Conservation (phyloP, 345 rosid genomes). For the Citrus trifoliata region DNA sequence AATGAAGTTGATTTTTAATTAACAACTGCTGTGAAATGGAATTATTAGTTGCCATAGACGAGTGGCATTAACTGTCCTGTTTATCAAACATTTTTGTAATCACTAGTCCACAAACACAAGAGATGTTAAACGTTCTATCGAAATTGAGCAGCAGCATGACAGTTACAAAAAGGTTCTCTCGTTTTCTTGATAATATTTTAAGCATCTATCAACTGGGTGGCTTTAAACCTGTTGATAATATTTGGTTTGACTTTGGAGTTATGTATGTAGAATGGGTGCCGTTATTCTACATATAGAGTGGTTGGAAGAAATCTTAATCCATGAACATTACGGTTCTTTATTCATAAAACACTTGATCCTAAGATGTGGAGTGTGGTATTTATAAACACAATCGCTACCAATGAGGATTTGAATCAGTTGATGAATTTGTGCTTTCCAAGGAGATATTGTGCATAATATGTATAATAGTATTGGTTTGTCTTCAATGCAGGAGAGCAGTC, state of each 20-base stretch:
- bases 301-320: background rate
- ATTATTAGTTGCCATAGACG: background rate
- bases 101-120: background rate
- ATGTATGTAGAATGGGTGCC: background rate
- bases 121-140: too few relatives aligned
- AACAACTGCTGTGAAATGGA: background rate
- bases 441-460: background rate
- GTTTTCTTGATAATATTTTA: background rate
- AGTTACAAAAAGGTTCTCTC: too few relatives aligned
- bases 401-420: background rate
- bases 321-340: background rate
- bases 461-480: background rate
- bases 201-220: background rate
- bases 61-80: background rate
- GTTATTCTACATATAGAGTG: too few relatives aligned
- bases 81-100: background rate
- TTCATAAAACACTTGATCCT: background rate
- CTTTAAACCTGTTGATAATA: background rate
- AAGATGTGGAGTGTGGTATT: background rate
- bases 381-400: background rate
- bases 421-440: background rate
- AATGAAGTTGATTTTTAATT: background rate
- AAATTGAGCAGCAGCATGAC: too few relatives aligned
- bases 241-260: background rate
- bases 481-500: slow-evolving; percentile 6